These are phyloP conservation scores for cucumber (Cucumis sativus) DNA, from an alignment of 306 rosid genomes.

Conservation along the genomic window Cucumber_9930_V3 NC_026655.2:1287001-1287500, in stretches of 20 bases:
- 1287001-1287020: neutral
- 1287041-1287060: neutral
- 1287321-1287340: slow-evolving; percentile 14
- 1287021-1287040: neutral
- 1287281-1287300: slow-evolving; percentile 56
- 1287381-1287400: too few species aligned
- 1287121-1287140: neutral
- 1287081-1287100: neutral
- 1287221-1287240: slow-evolving; percentile 61
- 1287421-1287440: too few species aligned
- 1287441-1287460: too few species aligned
- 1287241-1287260: slow-evolving; percentile 47
- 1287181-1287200: slow-evolving; percentile 52
- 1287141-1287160: neutral
- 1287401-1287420: too few species aligned
- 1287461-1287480: too few species aligned
- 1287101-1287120: slow-evolving; percentile 1
- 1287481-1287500: too few species aligned
- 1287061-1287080: slow-evolving; percentile 5
- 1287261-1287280: slow-evolving; percentile 59
- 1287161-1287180: slow-evolving; percentile 10
- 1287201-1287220: slow-evolving; percentile 86
- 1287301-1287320: slow-evolving; percentile 35
- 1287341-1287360: too few species aligned
- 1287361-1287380: too few species aligned